Base-by-base conservation (phyloP, 2,329 filamentous ascomycete species). In the Epichloe coenophiala region DNA sequence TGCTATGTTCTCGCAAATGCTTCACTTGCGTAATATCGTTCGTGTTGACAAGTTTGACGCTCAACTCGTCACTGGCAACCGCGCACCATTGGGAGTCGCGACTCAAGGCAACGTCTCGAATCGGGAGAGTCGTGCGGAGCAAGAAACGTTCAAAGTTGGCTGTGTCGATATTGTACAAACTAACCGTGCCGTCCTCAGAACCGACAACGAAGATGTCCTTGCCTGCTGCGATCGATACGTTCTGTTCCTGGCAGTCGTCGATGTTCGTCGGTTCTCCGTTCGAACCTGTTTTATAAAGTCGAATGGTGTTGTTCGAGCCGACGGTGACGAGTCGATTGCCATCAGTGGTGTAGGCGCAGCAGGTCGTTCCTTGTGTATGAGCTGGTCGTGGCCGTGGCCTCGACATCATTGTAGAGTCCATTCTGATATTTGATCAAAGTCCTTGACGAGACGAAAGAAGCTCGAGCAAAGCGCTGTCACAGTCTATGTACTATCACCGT, bases 161-260 rank as follows among this genome's bases (percentile, higher is more conserved):
- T 3, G 79, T 80, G 51, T 79, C 75, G 47, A 96, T 76, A n/a
- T 86, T 86, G 71, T 94, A 98, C 59, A 89, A 81, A 72, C 86
- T 95, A 60, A 98, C 88, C n/a, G 86, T 93, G 61, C 94, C 93
- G 69, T 97, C 90, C 66, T 98, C 91, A 19, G 88, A 87, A 31
- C 89, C 93, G 54, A 88, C 82, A 42, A 97, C 80, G 63, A 96
- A 95, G 66, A 86, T 89, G 53, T 85, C 80, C 62, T 91, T 78
- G 37, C 81, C 80, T 19, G 88, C 81, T 33, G 81, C 85, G 19
- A 97, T 80, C 35, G 84, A 82, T 19, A 86, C 75, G 62, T 95
- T 95, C 56, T 87, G 84, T 58, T 96, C 91, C 54, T 86, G 85
- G 50, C 85, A 88, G 56, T 96, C 88, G 64, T 97, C 91, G 51